A percentile compares a stretch with the other conserved stretches of the same genome.
Evolutionary conservation across 768 basidiomycete genomes (phyloP).

Genomic region (Amanita jacksonii): DNA sequence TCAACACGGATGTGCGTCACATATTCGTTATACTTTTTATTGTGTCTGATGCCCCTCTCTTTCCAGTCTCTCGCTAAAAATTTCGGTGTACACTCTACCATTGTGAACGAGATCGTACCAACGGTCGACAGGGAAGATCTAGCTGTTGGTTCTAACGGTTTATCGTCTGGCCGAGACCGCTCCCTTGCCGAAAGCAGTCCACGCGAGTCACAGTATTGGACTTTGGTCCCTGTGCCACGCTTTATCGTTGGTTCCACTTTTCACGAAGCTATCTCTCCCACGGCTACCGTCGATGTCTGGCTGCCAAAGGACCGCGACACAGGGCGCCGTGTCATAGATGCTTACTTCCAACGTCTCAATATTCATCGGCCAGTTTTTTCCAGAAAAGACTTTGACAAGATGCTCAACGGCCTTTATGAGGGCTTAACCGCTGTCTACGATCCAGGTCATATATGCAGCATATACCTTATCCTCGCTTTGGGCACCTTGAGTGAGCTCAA

Average conservation of each 20-base stretch:
- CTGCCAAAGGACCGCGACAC: constrained; percentile 70
- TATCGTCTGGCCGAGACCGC: constrained; percentile 62
- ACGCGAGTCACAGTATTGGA: constrained; percentile 55
- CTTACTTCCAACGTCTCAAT: constrained; percentile 73
- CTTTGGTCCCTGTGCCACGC: constrained; percentile 26
- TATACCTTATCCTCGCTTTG: constrained; percentile 70
- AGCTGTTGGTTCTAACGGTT: constrained; percentile 64
- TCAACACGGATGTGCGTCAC: constrained; percentile 45
- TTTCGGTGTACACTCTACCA: constrained; percentile 68
- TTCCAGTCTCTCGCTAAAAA: constrained; percentile 58
- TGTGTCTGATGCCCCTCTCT: constrained; percentile 4
- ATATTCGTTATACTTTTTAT: not conserved
- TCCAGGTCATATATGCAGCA: constrained; percentile 69
- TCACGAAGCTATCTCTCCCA: constrained; percentile 19
- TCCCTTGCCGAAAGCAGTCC: constrained; percentile 44
- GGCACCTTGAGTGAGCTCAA: constrained; percentile 80
- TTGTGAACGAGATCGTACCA: constrained; percentile 51
- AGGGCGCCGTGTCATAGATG: constrained; percentile 50
- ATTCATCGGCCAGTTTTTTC: constrained; percentile 70
- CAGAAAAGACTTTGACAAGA: constrained; percentile 57
- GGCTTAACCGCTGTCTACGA: constrained; percentile 42
- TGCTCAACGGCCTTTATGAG: constrained; percentile 59
- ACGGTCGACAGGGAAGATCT: constrained; percentile 59
- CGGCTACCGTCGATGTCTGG: constrained; percentile 44
- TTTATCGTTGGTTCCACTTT: constrained; percentile 25